phyloP scores from a whole-genome alignment of 148 eudicot species.

The Rhododendron simsii region DNA sequence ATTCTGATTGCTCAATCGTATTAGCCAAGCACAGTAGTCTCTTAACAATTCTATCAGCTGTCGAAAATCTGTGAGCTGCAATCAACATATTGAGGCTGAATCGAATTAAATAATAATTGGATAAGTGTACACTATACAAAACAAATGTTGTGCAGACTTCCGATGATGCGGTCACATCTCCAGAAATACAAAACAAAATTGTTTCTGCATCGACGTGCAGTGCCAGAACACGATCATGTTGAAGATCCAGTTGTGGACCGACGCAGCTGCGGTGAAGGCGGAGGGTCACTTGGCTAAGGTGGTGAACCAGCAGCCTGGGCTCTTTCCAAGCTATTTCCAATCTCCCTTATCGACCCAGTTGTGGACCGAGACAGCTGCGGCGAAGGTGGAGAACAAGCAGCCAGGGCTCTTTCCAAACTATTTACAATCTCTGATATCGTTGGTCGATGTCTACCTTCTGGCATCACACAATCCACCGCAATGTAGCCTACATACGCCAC shows the following conservation, averaged over 20 bases:
- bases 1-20: not conserved
- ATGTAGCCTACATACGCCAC: constrained; percentile 60
- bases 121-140: not conserved
- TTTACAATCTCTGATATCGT: constrained; percentile 60
- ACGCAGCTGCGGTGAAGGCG: constrained; percentile 28
- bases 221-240: not conserved
- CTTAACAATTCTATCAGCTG: not conserved
- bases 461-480: constrained; percentile 62
- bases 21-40: not conserved
- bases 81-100: not conserved
- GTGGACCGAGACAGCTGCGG: constrained; percentile 31
- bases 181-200: not conserved
- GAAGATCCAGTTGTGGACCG: constrained; percentile 21
- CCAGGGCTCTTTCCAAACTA: constrained; percentile 58
- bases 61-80: not conserved
- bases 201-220: not conserved
- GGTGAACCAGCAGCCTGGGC: not conserved
- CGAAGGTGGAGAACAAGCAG: constrained; percentile 41
- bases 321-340: not conserved
- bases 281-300: constrained; percentile 6
- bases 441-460: constrained; percentile 56
- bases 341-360: not conserved
- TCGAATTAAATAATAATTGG: not conserved
- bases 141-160: not conserved
- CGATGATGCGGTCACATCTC: not conserved